Evolutionary conservation across 371 early-diverging fungal species (phyloP), one percentile per base, ranked within the genome.

Genomic region (Apophysomyces ossiformis): DNA sequence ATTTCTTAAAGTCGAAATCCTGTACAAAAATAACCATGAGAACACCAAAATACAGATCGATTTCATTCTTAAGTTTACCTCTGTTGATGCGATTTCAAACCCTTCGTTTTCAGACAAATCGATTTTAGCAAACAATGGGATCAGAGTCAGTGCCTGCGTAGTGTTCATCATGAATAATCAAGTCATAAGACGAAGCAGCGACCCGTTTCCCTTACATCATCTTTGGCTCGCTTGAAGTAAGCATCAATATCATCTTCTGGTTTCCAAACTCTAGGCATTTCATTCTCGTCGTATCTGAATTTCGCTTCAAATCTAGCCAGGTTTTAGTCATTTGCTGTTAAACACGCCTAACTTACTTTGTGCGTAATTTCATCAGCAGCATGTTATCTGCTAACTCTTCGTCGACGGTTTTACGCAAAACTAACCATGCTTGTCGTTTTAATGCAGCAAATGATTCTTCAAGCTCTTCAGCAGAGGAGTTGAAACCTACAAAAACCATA

Each of bases 201-300:
- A 13, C 21, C 21, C 32, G 32, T 26, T 2, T 36, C 44, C 47
- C 69, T 66, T 77, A 80, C 87, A 65, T 86, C 85, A 26, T 90
- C 87, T 61, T 85, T 86, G 15, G 96, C 93, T 37, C 71, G 71
- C 45, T 85, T 85, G 78, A 94, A 99, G 60, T 85, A 85, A 26
- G 80, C 76, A 69, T 99, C 98, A 58, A 99, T 96, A 76, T 97
- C 95, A 76, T 98, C 98, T 21, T 87, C 87, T 5, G 96, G 94
- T 63, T 88, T 91, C 98, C 98, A 99, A 15, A 99, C 93, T 37
- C 94, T 84, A 7, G 99, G 99, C 35, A 98, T 74, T 9, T 97
- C 98, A 18, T 89, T 79, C 4, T 91, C 93, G 66, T 97, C 98
- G 73, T 97, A 97, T 58, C 96, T 81, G 85, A 99, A 99, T 67